Base-by-base conservation (phyloP, 1,284 basidiomycete genomes). In the Hortiboletus rubellus region DNA sequence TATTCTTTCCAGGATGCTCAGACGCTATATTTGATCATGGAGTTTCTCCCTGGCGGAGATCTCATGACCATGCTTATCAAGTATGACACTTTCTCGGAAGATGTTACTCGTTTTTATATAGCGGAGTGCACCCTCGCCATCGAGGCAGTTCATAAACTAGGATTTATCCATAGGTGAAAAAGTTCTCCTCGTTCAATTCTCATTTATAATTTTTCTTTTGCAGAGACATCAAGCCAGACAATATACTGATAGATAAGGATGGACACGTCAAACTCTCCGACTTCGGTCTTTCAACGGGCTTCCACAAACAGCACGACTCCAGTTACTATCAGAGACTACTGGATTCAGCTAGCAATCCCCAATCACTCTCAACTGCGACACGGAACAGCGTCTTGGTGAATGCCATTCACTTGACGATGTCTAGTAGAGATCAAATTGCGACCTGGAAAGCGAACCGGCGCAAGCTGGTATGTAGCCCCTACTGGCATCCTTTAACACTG, bases 51-150 rank as follows among this genome's bases (percentile, higher is more conserved):
- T 46, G 97, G 97, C 46, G 97, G 97, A 40, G 97, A 99, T 74
- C 79, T 99, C 60, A 99, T 99, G 97, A 91, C 89, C 30, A 99
- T 98, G 97, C 82, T 99, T 58, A 99, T 99, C 82, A 98, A 99
- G 76, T 98, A 99, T 76, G 97, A 99, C 72, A 98, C 96, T 0
- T 99, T 99, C 76, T 94, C 93, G 1, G 96, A 99, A 74, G 97
- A 99, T 68, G 96, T 99, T 14, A 96, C 95, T 50, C 84, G 97
- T 53, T 99, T 99, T 76, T 99, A 96, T 76, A 96, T 98, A 74
- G 96, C 96, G 33, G 92, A 99, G 78, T 94, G 92, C 72, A 89
- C 93, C 54, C 77, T 96, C 33, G 94, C 93, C 10, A 91, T 94
- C 60, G 92, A 95, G 70, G 91, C 92, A 4, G 92, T 96, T 9